These are phyloP conservation scores for Lepidium africanum DNA, from an alignment of 345 rosid genomes.

Conservation along the genomic window DNA sequence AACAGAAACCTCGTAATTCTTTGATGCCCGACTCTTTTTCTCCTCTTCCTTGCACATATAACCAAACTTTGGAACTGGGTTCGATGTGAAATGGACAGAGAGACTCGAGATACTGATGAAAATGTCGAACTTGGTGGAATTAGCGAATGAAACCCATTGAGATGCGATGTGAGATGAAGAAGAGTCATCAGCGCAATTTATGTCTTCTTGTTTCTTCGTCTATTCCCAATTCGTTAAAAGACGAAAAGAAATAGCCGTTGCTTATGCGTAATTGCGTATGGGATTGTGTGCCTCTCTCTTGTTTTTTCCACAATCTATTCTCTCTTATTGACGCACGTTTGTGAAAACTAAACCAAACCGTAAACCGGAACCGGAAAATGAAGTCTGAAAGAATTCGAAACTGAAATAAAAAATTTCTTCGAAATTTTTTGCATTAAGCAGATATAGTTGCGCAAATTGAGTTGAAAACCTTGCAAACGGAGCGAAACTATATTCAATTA, in stretches of 20 bases:
- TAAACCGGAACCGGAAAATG: background rate
- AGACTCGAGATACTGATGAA: constrained; percentile 7
- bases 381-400: background rate
- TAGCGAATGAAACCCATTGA: background rate
- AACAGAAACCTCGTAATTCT: background rate
- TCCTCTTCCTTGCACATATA: constrained; percentile 23
- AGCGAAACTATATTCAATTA: background rate
- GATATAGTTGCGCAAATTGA: background rate
- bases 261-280: constrained; percentile 16
- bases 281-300: background rate
- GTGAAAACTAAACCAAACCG: background rate
- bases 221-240: background rate
- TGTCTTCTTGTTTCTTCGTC: constrained; percentile 6
- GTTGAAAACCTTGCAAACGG: background rate
- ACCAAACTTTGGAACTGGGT: constrained; percentile 23
- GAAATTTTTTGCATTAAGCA: background rate
- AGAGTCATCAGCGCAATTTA: constrained; percentile 17
- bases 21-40: background rate
- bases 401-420: background rate
- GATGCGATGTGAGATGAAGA: constrained; percentile 12
- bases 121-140: background rate
- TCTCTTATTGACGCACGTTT: background rate
- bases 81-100: constrained; percentile 14
- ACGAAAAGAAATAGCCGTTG: constrained; percentile 22
- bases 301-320: background rate